Evolutionary conservation across 257 asterid species (phyloP).

Genomic region (Coffea canephora): DNA sequence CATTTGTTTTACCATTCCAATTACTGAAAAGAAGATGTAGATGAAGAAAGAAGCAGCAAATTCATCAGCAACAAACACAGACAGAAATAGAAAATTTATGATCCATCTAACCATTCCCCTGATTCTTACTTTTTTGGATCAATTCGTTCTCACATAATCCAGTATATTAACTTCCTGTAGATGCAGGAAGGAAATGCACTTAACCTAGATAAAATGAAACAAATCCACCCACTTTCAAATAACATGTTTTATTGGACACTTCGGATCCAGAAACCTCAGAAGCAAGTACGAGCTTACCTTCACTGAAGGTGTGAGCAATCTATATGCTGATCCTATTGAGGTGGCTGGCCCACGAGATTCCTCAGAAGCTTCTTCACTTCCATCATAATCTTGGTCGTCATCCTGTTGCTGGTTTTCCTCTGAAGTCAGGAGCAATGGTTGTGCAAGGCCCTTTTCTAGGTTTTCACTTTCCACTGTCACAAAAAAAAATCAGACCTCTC

Average conservation of each 20-base stretch:
- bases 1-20: neutral
- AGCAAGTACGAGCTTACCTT: constrained; percentile 52
- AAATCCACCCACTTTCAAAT: neutral
- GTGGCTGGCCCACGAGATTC: constrained; percentile 81
- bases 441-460: constrained; percentile 77
- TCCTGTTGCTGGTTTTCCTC: constrained; percentile 51
- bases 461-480: constrained; percentile 48
- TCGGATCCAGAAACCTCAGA: neutral
- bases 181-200: neutral
- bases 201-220: neutral
- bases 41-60: constrained; percentile 1
- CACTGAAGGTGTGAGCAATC: constrained; percentile 90
- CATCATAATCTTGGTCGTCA: constrained; percentile 76
- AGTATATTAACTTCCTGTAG: neutral
- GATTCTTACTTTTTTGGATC: neutral
- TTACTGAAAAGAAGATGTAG: neutral
- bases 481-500: constrained; percentile 14
- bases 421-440: constrained; percentile 64
- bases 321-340: constrained; percentile 75
- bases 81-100: neutral
- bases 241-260: neutral
- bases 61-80: neutral
- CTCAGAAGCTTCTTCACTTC: constrained; percentile 80
- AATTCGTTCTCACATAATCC: neutral
- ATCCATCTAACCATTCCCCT: neutral